These are phyloP conservation scores for Helianthus tuberosus DNA, from an alignment of 129 eudicot species.

Conservation along the genomic window DNA sequence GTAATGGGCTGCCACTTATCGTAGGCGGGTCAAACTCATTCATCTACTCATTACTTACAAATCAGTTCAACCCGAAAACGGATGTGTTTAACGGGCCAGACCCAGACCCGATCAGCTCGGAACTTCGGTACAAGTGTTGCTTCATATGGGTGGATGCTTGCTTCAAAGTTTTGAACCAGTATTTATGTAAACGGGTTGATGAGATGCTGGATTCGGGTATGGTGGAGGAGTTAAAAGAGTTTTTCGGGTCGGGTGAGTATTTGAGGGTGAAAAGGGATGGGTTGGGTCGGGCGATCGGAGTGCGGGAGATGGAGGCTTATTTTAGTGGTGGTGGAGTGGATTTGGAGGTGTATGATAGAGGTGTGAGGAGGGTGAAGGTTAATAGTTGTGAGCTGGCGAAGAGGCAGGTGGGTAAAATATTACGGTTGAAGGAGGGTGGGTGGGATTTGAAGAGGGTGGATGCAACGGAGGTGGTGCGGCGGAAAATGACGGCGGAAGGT, in stretches of 20 bases:
- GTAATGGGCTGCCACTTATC: slow-evolving; percentile 49
- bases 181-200: slow-evolving; percentile 63
- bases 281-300: slow-evolving; percentile 65
- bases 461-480: slow-evolving; percentile 68
- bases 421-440: slow-evolving; percentile 65
- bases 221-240: slow-evolving; percentile 60
- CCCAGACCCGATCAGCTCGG: slow-evolving; percentile 33
- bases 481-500: slow-evolving; percentile 46
- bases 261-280: slow-evolving; percentile 41
- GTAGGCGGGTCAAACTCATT: slow-evolving; percentile 91
- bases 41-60: slow-evolving; percentile 57
- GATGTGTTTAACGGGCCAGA: slow-evolving; percentile 41
- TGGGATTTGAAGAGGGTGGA: slow-evolving; percentile 73
- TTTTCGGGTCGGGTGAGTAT: slow-evolving; percentile 28
- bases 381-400: slow-evolving; percentile 81
- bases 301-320: slow-evolving; percentile 64
- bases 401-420: slow-evolving; percentile 71
- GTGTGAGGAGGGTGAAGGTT: slow-evolving; percentile 66
- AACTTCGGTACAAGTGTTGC: slow-evolving; percentile 65
- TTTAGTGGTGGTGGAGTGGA: slow-evolving; percentile 18
- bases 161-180: slow-evolving; percentile 44
- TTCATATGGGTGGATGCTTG: slow-evolving; percentile 70
- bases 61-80: slow-evolving; percentile 44
- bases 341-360: slow-evolving; percentile 48
- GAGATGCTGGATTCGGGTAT: slow-evolving; percentile 84